phyloP scores from a whole-genome alignment of 2,329 filamentous ascomycete genomes.

The Myriosclerotinia scirpicola region DNA sequence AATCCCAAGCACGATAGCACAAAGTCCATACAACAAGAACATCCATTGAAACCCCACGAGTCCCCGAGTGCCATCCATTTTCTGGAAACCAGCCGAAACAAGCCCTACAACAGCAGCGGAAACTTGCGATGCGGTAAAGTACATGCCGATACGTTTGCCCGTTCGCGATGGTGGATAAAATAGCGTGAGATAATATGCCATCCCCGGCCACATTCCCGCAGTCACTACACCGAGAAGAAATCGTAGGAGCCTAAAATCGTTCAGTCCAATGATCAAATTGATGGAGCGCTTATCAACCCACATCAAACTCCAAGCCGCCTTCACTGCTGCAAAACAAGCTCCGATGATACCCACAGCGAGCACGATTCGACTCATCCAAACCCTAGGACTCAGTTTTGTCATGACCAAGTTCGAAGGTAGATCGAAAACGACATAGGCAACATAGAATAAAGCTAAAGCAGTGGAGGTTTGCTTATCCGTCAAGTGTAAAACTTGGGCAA shows the following conservation, averaged over 20 bases:
- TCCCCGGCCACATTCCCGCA: conserved; percentile 93
- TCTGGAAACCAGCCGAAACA: conserved; percentile 86
- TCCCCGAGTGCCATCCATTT: conserved; percentile 78
- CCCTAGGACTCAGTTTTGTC: conserved; percentile 78
- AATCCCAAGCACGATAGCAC: conserved; percentile 70
- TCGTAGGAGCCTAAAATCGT: conserved; percentile 61
- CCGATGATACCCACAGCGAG: conserved; percentile 84
- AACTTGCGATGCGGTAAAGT: conserved; percentile 85
- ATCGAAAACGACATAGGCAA: conserved; percentile 88
- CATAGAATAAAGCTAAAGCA: conserved; percentile 84
- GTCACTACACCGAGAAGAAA: conserved; percentile 84
- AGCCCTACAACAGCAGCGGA: conserved; percentile 87
- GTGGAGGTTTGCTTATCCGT: conserved; percentile 77
- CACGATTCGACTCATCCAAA: conserved; percentile 92
- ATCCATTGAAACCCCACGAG: conserved; percentile 88
- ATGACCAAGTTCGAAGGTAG: conserved; percentile 86
- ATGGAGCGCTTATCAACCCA: conserved; percentile 24
- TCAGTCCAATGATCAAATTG: conserved; percentile 18
- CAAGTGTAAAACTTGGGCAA: conserved; percentile 69
- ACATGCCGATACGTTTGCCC: conserved; percentile 84
- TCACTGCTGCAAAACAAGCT: conserved; percentile 77
- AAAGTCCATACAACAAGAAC: conserved; percentile 83
- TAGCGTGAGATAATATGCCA: conserved; percentile 88
- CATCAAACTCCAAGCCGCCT: conserved; percentile 75
- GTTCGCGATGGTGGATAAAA: conserved; percentile 88